Percentiles rank a stretch among this genome's conserved stretches.
These are phyloP conservation scores for Leccinum fuscescens DNA, from an alignment of 1,284 basidiomycete species.

Conservation along the genomic window DNA sequence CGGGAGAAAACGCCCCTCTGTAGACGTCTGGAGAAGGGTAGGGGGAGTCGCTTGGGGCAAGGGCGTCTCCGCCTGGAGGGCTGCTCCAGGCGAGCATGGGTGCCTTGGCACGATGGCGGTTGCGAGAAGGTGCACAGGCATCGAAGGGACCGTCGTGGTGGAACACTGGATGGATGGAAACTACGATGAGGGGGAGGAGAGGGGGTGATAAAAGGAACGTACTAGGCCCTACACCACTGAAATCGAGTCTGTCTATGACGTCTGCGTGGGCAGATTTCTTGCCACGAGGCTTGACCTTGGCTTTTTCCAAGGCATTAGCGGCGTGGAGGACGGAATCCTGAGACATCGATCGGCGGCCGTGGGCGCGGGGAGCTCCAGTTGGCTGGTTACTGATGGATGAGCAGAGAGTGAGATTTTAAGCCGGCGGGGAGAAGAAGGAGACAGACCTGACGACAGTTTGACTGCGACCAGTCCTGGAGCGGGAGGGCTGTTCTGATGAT, in stretches of 20 bases:
- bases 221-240: slow-evolving; percentile 74
- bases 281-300: slow-evolving; percentile 50
- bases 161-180: slow-evolving; percentile 55
- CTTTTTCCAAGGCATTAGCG: slow-evolving; percentile 49
- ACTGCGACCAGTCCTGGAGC: slow-evolving; percentile 45
- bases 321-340: slow-evolving; percentile 56
- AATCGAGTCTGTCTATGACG: slow-evolving; percentile 65
- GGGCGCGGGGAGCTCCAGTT: slow-evolving; percentile 32
- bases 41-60: slow-evolving; percentile 41
- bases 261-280: slow-evolving; percentile 72
- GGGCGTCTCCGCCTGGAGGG: slow-evolving; percentile 42
- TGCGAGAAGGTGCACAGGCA: slow-evolving; percentile 83
- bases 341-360: slow-evolving; percentile 63
- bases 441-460: slow-evolving; percentile 44
- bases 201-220: slow-evolving; percentile 31
- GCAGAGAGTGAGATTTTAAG: slow-evolving; percentile 10
- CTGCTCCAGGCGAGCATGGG: slow-evolving; percentile 77
- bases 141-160: slow-evolving; percentile 88
- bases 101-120: slow-evolving; percentile 72
- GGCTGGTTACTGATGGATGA: slow-evolving; percentile 19
- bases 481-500: slow-evolving; percentile 37
- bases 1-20: slow-evolving; percentile 43
- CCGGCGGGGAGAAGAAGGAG: slow-evolving; percentile 3
- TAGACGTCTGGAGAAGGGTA: slow-evolving; percentile 55
- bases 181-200: slow-evolving; percentile 9